Base-by-base conservation (phyloP, 768 basidiomycete genomes). In the Boletus reticuloceps region DNA sequence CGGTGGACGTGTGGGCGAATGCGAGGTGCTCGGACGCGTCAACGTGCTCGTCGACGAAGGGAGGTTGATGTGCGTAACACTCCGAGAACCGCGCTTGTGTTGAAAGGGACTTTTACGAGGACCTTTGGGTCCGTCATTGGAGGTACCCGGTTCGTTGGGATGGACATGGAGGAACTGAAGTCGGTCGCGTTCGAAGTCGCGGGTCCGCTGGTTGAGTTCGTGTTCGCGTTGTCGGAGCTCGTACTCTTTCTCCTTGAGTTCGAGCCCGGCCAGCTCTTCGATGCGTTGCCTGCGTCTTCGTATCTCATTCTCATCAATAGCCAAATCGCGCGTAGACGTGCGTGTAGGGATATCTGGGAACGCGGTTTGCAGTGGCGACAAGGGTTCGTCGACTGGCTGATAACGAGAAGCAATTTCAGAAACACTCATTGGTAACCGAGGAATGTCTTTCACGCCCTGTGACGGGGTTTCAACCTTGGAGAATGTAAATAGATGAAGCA, bases 331-430 rank as follows among this genome's bases (percentile, higher is more conserved):
- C 40, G 59, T 37, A 4, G 50, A 38, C n/a, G 60, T 60, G 25
- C 37, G 61, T 37, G 51, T 32, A 36, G 62, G 57, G 25, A 64
- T 54, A 42, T 75, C 67, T 6, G 61, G 75, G 1, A 79, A 78
- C 7, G 66, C 58, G 9, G 75, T 62, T 10, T 58, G 58, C 14
- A 72, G 74, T 17, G 82, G 77, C 4, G 79, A 77, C n/a, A 72
- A 61, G 43, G 74, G 77, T 13, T 67, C 69, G 25, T 79, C 79
- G 2, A 63, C 51, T 7, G 79, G 68, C 60, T 82, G 79, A 59
- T 88, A 91, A 32, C 82, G 81, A 38, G 78, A 79, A 3, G 88
- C 86, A 13, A 90, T 71, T 58, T 82, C 78, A 10, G 77, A 79
- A 25, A 89, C 88, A 42, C 83, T 88, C 49, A 81, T 68, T 1